These are phyloP conservation scores for Euphorbia celastroides DNA, from an alignment of 441 rosid genomes.

Conservation along the genomic window DNA sequence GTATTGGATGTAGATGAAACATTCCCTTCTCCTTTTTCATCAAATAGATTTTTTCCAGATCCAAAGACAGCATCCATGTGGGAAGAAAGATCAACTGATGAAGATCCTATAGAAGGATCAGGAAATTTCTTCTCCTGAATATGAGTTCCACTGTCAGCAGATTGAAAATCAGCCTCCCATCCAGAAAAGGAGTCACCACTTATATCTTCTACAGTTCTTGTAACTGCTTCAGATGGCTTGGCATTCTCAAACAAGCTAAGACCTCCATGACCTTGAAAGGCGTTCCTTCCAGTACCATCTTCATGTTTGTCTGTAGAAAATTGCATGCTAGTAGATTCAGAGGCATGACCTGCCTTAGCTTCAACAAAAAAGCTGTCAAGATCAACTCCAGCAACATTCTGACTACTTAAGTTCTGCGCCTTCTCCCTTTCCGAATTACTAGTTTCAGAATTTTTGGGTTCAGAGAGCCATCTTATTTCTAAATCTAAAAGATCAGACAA, in stretches of 20 bases:
- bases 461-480: conserved; percentile 58
- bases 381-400: conserved; percentile 46
- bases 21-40: conserved; percentile 30
- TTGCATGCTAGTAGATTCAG: conserved; percentile 26
- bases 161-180: conserved; percentile 55
- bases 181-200: conserved; percentile 38
- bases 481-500: conserved; percentile 64
- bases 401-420: conserved; percentile 21
- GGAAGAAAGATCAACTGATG: conserved; percentile 44
- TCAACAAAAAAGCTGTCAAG: conserved; percentile 42
- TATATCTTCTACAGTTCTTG: conserved; percentile 28
- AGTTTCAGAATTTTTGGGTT: conserved; percentile 29
- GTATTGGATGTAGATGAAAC: conserved; percentile 26
- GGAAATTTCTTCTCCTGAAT: conserved; percentile 31
- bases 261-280: conserved; percentile 26
- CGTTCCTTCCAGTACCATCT: conserved; percentile 26
- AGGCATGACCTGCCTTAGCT: conserved; percentile 25
- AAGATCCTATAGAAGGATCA: conserved; percentile 36
- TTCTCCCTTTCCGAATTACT: conserved; percentile 22
- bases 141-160: conserved; percentile 30
- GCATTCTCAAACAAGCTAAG: conserved; percentile 45
- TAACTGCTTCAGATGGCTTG: conserved; percentile 28
- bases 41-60: conserved; percentile 30
- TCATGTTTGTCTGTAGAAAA: conserved; percentile 16
- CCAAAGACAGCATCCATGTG: conserved; percentile 68